Evolutionary conservation across 2,329 filamentous ascomycete genomes (phyloP).

Genomic region (Arthrobotrys entomopaga): DNA sequence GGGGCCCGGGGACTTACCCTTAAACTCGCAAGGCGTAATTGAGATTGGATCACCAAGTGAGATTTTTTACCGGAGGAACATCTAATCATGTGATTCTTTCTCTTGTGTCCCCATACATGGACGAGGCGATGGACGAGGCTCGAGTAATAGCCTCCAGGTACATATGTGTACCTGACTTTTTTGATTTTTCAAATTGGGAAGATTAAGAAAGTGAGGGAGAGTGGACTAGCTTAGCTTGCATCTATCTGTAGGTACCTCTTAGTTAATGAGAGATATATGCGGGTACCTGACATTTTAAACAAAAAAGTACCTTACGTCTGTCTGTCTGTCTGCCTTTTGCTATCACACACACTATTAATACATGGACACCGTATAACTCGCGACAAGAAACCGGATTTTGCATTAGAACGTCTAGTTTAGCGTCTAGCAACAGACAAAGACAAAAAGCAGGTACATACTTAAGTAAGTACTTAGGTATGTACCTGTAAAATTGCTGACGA

Average conservation of each 20-base stretch:
- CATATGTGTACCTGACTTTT: constrained; percentile 49
- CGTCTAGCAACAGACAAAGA: constrained; percentile 44
- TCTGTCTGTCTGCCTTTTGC: too few species aligned
- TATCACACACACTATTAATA: too few species aligned
- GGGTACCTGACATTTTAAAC: constrained; percentile 56
- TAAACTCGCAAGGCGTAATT: constrained; percentile 31
- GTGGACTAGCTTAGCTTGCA: too few species aligned
- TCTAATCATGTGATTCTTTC: constrained; percentile 21
- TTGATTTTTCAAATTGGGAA: constrained; percentile 53
- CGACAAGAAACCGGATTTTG: constrained; percentile 59
- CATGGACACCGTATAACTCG: constrained; percentile 51
- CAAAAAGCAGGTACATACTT: constrained; percentile 53
- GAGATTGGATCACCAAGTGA: constrained; percentile 34
- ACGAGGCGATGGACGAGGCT: constrained; percentile 28
- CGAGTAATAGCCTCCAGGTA: constrained; percentile 44
- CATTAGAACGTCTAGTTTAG: too few species aligned
- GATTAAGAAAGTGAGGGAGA: constrained; percentile 23
- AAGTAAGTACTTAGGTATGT: too few species aligned
- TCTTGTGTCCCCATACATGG: too few species aligned
- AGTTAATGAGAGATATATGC: constrained; percentile 41
- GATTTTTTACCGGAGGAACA: constrained; percentile 4
- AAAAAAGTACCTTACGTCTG: constrained; percentile 58
- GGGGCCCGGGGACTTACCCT: constrained; percentile 41
- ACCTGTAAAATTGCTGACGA: constrained; percentile 44
- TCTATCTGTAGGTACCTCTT: constrained; percentile 48